Conservation (phyloP, 768 basidiomycete species). For the Phallus indusiatus region DNA sequence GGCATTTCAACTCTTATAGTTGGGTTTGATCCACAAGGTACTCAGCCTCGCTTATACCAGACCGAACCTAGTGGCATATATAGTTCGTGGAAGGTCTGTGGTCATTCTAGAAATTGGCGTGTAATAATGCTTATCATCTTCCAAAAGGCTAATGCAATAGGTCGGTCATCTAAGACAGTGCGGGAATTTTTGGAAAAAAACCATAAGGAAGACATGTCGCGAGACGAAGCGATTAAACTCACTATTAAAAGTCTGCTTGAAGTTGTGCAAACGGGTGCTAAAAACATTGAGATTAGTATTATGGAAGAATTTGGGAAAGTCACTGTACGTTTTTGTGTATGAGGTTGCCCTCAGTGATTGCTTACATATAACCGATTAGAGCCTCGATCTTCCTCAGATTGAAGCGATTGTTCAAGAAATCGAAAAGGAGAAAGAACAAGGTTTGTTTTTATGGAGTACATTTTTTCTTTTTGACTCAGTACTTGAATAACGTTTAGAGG, state of each 20-base stretch:
- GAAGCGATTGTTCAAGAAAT: constrained; percentile 89
- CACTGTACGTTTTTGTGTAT: constrained; percentile 45
- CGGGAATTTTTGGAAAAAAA: constrained; percentile 99
- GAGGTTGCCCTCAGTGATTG: neutral
- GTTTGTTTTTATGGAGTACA: constrained; percentile 30
- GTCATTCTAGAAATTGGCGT: constrained; percentile 7
- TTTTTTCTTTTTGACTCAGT: neutral
- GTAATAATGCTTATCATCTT: neutral
- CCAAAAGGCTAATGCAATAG: constrained; percentile 88
- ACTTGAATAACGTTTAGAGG: constrained; percentile 42
- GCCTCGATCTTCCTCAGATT: constrained; percentile 77
- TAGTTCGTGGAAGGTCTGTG: constrained; percentile 89
- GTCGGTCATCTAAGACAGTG: constrained; percentile 95
- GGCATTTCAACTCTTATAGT: constrained; percentile 95
- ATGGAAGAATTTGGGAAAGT: constrained; percentile 95
- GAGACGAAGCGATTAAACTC: constrained; percentile 88
- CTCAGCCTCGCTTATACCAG: constrained; percentile 81
- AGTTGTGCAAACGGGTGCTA: constrained; percentile 99
- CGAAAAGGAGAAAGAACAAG: constrained; percentile 94
- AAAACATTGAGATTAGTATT: constrained; percentile 98
- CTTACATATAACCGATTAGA: constrained; percentile 35
- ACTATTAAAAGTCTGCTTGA: constrained; percentile 93
- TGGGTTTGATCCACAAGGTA: constrained; percentile 93
- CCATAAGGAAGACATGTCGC: constrained; percentile 80
- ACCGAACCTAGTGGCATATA: constrained; percentile 98